Evolutionary conservation across 768 basidiomycete species (phyloP), one percentile per base, ranked within the genome.

Genomic region (Mycena amicta): DNA sequence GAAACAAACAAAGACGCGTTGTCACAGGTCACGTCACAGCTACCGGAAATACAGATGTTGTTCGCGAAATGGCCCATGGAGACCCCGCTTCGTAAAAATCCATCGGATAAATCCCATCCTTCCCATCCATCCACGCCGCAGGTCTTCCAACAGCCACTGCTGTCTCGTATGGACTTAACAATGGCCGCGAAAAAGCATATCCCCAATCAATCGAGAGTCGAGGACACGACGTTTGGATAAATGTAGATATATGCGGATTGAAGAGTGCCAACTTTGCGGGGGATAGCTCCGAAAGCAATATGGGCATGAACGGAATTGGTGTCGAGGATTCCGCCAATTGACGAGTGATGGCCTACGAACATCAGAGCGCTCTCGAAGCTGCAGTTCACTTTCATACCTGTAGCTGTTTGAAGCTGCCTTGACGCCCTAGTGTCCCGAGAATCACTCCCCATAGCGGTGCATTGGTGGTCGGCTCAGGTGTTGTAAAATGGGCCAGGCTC

Each of bases 141-240:
- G 80, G 74, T 51, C 80, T 79, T 1, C 91, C 92, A 1, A 97
- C 79, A 12, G 88, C 94, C 1, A 98, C 91, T 4, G 88, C 85
- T 0, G 92, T 89, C 73, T 98, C 97, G 69, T 98, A 99, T 1
- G 96, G 95, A 66, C 88, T 95, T 31, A 99, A 74, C 50, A 98
- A 77, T 2, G 97, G 97, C 22, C 83, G 78, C 53, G 88, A 80
- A 74, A 99, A 99, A 1, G 96, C 97, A 68, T 95, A 95, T 3
- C 97, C 97, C 97, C 97, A 99, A 69, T 99, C 97, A 56, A 98
- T 98, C 18, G 93, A 95, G 53, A 99, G 77, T 25, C 97, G 86
- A 3, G 97, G 97, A 72, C 97, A 98, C 0, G 95, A 93, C 1
- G 97, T 99, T 70, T 98, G 97, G 18, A 98, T 84, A 71, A 98